Base-by-base conservation (phyloP, 2,329 filamentous ascomycete genomes). In the Allantophomopsis lycopodina region DNA sequence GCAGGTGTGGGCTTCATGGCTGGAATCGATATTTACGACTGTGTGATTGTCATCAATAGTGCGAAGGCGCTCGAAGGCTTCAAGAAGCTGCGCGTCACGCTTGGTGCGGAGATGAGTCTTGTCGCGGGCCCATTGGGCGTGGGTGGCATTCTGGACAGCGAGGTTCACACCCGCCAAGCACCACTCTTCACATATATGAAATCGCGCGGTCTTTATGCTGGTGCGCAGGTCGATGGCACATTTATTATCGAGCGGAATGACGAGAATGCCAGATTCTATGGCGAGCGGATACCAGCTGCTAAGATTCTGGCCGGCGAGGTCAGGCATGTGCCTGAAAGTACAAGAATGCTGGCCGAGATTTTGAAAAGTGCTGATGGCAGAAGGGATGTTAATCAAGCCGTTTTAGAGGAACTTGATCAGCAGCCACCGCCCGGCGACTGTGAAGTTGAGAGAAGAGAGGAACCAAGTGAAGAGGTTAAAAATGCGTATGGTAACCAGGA, bases 21-120 rank as follows among this genome's bases (percentile, higher is more conserved):
- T 6, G 89, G 88, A 2, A 82, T 94, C 33, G 89, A 96, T 55
- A 87, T 95, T 23, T 96, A 95, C 65, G 89, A 96, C 58, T 94
- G 88, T 54, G 83, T 96, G 12, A 71, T 95, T 7, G 83, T 95
- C 30, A 88, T 95, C 55, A 95, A 94, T 62, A 87, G 82, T 35
- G 75, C 83, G 35, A 72, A 84, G 41, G 86, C 87, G 6, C 65
- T 96, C 35, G 83, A 94, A 48, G 76, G 83, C 1, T 93, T 95
- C 55, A 86, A 83, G 30, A 79, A 78, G 42, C 65, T 89, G 3
- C 74, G 81, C 39, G 77, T 86, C 40, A 91, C 83, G 0, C 64
- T 96, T 2, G 88, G 88, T 5, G 79, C 82, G 35, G 86, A 94
- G 55, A 71, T 94, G 39, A 79, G 75, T 45, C 75, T 85, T 20